Evolutionary conservation across 2,329 filamentous ascomycete genomes (phyloP).

Genomic region (Paracoccidioides brasiliensis): DNA sequence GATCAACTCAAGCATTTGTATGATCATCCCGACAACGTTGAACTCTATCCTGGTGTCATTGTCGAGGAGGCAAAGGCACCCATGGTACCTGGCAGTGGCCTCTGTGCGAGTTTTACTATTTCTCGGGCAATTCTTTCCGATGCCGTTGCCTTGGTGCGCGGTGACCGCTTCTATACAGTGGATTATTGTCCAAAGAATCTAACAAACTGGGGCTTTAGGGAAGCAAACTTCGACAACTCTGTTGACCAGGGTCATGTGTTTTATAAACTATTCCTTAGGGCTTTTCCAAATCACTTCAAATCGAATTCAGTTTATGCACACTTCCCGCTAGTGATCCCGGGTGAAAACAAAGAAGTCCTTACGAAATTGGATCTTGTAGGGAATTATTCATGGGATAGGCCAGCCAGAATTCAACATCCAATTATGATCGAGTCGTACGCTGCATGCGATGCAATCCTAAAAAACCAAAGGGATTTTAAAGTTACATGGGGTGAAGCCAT

Average conservation of each 20-base stretch:
- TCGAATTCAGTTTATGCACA: constrained; percentile 16
- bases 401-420: constrained; percentile 6
- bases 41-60: constrained; percentile 56
- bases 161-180: constrained; percentile 29
- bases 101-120: constrained; percentile 27
- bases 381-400: constrained; percentile 14
- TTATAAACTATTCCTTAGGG: constrained; percentile 18
- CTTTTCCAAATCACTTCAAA: constrained; percentile 17
- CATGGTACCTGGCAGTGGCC: constrained; percentile 23
- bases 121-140: constrained; percentile 31
- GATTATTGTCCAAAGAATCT: constrained; percentile 19
- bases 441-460: constrained; percentile 11
- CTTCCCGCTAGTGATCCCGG: constrained; percentile 17
- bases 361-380: constrained; percentile 10
- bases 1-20: constrained; percentile 46
- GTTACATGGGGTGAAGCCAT: constrained; percentile 15
- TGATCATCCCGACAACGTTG: constrained; percentile 52
- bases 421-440: constrained; percentile 10
- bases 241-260: constrained; percentile 18
- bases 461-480: constrained; percentile 14
- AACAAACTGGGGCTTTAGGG: constrained; percentile 29
- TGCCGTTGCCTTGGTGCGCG: constrained; percentile 31
- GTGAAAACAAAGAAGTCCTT: constrained; percentile 16
- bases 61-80: constrained; percentile 26
- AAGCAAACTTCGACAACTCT: constrained; percentile 21